phyloP scores from a whole-genome alignment of 805 yeast species.

The Grigorovia jiainica region DNA sequence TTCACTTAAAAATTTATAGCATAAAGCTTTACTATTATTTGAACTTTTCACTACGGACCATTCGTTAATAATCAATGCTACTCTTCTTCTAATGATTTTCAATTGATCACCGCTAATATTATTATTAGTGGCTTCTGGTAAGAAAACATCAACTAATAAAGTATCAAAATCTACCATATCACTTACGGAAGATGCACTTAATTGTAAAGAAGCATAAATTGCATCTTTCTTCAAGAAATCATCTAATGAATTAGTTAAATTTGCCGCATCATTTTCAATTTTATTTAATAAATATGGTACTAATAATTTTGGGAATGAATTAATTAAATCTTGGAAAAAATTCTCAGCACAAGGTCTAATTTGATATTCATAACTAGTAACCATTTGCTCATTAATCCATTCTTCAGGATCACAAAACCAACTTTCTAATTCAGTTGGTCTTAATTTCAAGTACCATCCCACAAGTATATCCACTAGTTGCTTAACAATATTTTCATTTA shows the following conservation, averaged over 20 bases:
- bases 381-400: conserved; percentile 76
- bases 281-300: conserved; percentile 49
- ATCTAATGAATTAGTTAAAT: conserved; percentile 26
- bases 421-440: conserved; percentile 65
- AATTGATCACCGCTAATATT: conserved; percentile 39
- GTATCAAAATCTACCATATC: conserved; percentile 61
- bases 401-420: conserved; percentile 90
- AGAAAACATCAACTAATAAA: conserved; percentile 45
- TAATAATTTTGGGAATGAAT: conserved; percentile 48
- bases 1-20: conserved; percentile 48
- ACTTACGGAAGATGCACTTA: conserved; percentile 57
- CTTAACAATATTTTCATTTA: conserved; percentile 47
- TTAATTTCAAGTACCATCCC: conserved; percentile 61
- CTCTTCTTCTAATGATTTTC: conserved; percentile 63
- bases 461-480: conserved; percentile 59
- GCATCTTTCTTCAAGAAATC: conserved; percentile 69
- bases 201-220: conserved; percentile 71
- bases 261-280: conserved; percentile 36
- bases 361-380: conserved; percentile 73
- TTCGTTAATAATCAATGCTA: conserved; percentile 65
- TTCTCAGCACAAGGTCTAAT: conserved; percentile 81
- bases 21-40: conserved; percentile 42
- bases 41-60: conserved; percentile 70
- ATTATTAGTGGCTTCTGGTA: conserved; percentile 45
- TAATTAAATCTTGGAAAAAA: conserved; percentile 66